Base-by-base conservation (phyloP, 169 alveolate species). In the Eimeria maxima region DNA sequence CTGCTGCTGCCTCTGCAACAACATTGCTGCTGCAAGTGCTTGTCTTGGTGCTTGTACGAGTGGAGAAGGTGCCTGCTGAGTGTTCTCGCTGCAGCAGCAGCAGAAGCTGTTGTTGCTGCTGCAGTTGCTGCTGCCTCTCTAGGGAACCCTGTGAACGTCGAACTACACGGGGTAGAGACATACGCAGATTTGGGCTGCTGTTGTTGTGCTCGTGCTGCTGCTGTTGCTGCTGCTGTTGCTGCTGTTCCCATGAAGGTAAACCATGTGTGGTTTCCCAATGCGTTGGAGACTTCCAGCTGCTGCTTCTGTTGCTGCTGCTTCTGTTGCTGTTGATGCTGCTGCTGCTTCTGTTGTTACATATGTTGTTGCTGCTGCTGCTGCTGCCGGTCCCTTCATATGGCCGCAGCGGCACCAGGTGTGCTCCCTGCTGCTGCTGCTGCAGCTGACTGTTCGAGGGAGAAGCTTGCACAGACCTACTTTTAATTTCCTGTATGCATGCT, bases 21-120 rank as follows among this genome's bases (percentile, higher is more conserved):
- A 22, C 47, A 65, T 38, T 78, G 89, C 89, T 78, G 65, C 89
- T 78, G 65, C 60, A 44, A 22, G 89, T 47, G 65, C 89, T 78
- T 8, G 89, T 44, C 89, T 78, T 78, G 65, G 89, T 78, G 89
- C 89, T 78, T 3, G 89, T 78, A 65, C 89, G 63, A 33, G 89
- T 78, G 6, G 89, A 78, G 65, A 44, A 78, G 24, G 89, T 45
- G 65, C 47, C 89, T 16, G 22, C 57, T 73, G 84, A 73, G 24
- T 73, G 84, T 29, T 42, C 84, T 33, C 84, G 38, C 16, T n/a
- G 53, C 3, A 18, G 53, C 84, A 73, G 16, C 84, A n/a, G n/a
- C n/a, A n/a, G n/a, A n/a, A n/a, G n/a, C n/a, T n/a, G 84, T 50
- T 73, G 84, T 50, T 73, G 84, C 84, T 73, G 84, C 53, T 73